Percentiles rank a stretch among this genome's conserved stretches.
phyloP scores from a whole-genome alignment of 306 rosid genomes.

The Erythrophleum fordii region DNA sequence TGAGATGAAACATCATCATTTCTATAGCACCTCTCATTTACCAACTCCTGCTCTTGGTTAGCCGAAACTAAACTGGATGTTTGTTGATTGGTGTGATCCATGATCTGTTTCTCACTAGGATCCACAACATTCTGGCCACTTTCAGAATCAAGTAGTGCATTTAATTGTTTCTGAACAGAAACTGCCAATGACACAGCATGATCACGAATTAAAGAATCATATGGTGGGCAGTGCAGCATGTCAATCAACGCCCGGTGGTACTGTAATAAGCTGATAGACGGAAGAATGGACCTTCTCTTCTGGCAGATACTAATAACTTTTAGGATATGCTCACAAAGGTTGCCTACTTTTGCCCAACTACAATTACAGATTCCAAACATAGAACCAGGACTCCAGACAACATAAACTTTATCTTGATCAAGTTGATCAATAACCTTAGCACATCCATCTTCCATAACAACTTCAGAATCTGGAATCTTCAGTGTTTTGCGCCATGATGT shows the following conservation, averaged over 20 bases:
- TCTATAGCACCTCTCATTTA: constrained; percentile 20
- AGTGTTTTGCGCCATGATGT: constrained; percentile 88
- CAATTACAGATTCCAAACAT: constrained; percentile 76
- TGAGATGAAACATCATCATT: constrained; percentile 18
- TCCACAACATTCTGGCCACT: constrained; percentile 38
- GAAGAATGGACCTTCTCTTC: constrained; percentile 47
- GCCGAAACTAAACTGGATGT: constrained; percentile 29
- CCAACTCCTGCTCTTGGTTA: constrained; percentile 21
- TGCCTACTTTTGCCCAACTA: constrained; percentile 82
- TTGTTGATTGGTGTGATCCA: constrained; percentile 37
- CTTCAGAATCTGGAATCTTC: constrained; percentile 69
- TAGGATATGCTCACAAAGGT: constrained; percentile 78
- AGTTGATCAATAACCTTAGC: constrained; percentile 68
- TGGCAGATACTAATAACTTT: constrained; percentile 63
- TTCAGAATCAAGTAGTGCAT: constrained; percentile 48
- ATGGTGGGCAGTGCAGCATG: constrained; percentile 76
- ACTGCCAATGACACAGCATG: constrained; percentile 81
- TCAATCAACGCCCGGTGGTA: constrained; percentile 65
- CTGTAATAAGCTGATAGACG: constrained; percentile 73
- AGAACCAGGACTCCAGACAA: constrained; percentile 80
- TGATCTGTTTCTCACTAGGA: constrained; percentile 35
- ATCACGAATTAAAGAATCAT: constrained; percentile 80
- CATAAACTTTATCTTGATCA: constrained; percentile 54
- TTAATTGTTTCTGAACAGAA: constrained; percentile 71
- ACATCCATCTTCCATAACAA: constrained; percentile 58